phyloP scores from a whole-genome alignment of 2,329 filamentous ascomycete species.

The Xylaria sp. region DNA sequence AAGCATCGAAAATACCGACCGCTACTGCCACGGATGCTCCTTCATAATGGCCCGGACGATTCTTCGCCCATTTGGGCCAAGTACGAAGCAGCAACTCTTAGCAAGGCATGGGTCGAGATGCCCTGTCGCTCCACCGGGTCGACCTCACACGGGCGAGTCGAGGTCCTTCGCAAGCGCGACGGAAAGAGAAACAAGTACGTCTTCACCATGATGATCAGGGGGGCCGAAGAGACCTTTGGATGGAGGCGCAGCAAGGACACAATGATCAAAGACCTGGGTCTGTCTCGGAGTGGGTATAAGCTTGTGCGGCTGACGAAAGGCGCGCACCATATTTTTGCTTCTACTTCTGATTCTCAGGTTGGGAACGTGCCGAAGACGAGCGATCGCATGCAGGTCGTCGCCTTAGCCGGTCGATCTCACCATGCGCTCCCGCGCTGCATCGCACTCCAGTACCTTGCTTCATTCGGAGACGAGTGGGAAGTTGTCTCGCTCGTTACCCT shows the following conservation, averaged over 20 bases:
- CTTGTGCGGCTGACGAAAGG: slow-evolving; percentile 25
- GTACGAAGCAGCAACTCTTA: slow-evolving; percentile 18
- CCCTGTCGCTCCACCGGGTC: slow-evolving; percentile 18
- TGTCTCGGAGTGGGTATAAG: slow-evolving; percentile 32
- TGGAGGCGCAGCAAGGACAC: slow-evolving; percentile 32
- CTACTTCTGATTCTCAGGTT: neutral
- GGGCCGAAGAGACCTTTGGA: slow-evolving; percentile 26
- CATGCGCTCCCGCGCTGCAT: slow-evolving; percentile 12
- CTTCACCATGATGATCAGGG: slow-evolving; percentile 30
- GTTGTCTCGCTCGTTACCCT: slow-evolving; percentile 27
- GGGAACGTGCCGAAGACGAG: slow-evolving; percentile 19
- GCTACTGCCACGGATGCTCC: slow-evolving; percentile 16
- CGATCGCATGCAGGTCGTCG: slow-evolving; percentile 31
- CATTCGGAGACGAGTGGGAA: slow-evolving; percentile 34
- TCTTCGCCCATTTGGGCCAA: slow-evolving; percentile 30
- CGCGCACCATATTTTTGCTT: neutral
- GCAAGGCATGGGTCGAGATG: slow-evolving; percentile 28
- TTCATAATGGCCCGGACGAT: slow-evolving; percentile 17
- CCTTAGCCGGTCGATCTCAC: slow-evolving; percentile 23
- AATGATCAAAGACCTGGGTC: slow-evolving; percentile 24
- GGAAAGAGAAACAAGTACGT: slow-evolving; percentile 28
- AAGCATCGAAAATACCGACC: slow-evolving; percentile 25
- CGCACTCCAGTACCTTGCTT: slow-evolving; percentile 10
- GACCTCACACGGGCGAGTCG: slow-evolving; percentile 26
- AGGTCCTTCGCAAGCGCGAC: slow-evolving; percentile 21